phyloP scores from a whole-genome alignment of 129 eudicot species.

The Rutidosis leptorrhynchoides region DNA sequence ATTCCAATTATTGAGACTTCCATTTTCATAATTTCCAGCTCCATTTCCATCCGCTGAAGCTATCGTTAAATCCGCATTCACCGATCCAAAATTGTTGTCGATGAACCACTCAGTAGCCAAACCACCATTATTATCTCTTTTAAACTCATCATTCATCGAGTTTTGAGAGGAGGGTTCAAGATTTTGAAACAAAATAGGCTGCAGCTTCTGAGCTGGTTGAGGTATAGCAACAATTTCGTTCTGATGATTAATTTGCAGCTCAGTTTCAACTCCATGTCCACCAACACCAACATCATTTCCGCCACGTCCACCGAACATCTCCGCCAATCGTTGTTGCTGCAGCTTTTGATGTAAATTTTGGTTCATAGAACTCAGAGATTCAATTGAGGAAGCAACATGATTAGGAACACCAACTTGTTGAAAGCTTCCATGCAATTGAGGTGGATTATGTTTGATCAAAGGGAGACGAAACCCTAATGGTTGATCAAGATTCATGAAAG shows the following conservation, averaged over 20 bases:
- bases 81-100: slow-evolving; percentile 39
- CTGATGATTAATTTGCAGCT: slow-evolving; percentile 20
- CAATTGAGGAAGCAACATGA: slow-evolving; percentile 54
- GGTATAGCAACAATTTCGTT: not conserved
- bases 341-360: slow-evolving; percentile 84
- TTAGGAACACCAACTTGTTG: slow-evolving; percentile 39
- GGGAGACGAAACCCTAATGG: slow-evolving; percentile 36
- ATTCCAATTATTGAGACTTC: slow-evolving; percentile 34
- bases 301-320: slow-evolving; percentile 18
- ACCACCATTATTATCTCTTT: slow-evolving; percentile 31
- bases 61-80: slow-evolving; percentile 27
- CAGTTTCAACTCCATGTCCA: slow-evolving; percentile 17
- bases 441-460: slow-evolving; percentile 33
- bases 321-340: slow-evolving; percentile 64
- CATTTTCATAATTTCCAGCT: slow-evolving; percentile 34
- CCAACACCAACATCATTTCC: slow-evolving; percentile 12
- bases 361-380: slow-evolving; percentile 75
- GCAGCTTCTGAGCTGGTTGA: slow-evolving; percentile 38
- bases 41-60: slow-evolving; percentile 16
- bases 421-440: slow-evolving; percentile 26
- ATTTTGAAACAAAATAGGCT: slow-evolving; percentile 58
- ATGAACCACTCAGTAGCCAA: slow-evolving; percentile 53
- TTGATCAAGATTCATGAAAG: slow-evolving; percentile 41
- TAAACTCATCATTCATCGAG: slow-evolving; percentile 17
- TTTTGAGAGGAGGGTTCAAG: slow-evolving; percentile 37